Percentiles rank a stretch among this genome's conserved stretches.
Evolutionary conservation across 2,329 filamentous ascomycete species (phyloP).

Genomic region (Fusarium equiseti): DNA sequence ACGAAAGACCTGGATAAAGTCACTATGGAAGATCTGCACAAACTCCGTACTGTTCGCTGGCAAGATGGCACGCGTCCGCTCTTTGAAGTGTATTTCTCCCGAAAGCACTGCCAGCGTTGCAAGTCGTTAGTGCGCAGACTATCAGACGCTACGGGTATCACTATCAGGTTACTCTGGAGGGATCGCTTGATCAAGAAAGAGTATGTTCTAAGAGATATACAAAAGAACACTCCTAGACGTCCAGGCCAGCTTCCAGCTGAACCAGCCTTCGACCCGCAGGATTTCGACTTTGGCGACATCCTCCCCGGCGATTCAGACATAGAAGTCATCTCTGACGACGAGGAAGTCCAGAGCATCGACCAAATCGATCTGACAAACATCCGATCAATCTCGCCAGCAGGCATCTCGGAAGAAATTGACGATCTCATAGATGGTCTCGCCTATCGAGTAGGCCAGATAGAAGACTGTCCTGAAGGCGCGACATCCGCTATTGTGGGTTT

Average conservation of each 20-base stretch:
- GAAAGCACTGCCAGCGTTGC: slow-evolving; percentile 51
- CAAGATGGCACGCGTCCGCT: slow-evolving; percentile 45
- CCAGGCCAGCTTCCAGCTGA: background rate
- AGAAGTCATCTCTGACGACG: slow-evolving; percentile 30
- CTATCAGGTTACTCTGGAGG: slow-evolving; percentile 47
- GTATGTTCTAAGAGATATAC: slow-evolving; percentile 32
- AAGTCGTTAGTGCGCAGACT: slow-evolving; percentile 45
- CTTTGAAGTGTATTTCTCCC: slow-evolving; percentile 54
- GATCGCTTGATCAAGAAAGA: slow-evolving; percentile 46
- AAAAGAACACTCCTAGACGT: background rate
- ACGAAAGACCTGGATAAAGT: slow-evolving; percentile 41
- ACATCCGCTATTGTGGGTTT: slow-evolving; percentile 48
- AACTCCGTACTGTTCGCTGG: slow-evolving; percentile 43
- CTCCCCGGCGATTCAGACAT: slow-evolving; percentile 26
- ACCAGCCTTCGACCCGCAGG: slow-evolving; percentile 32
- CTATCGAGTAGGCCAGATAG: slow-evolving; percentile 52
- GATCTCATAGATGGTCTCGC: slow-evolving; percentile 48
- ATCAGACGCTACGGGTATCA: slow-evolving; percentile 46
- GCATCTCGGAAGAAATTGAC: slow-evolving; percentile 18
- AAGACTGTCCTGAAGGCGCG: slow-evolving; percentile 44
- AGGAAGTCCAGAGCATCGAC: slow-evolving; percentile 11
- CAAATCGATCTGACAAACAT: slow-evolving; percentile 39
- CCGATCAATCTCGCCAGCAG: slow-evolving; percentile 21
- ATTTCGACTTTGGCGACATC: slow-evolving; percentile 43
- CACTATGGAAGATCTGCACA: slow-evolving; percentile 34